A percentile compares a stretch with the other conserved stretches of the same genome.
Evolutionary conservation across 495 filamentous ascomycete genomes (phyloP).

Genomic region (Penicillium cosmopolitanum): DNA sequence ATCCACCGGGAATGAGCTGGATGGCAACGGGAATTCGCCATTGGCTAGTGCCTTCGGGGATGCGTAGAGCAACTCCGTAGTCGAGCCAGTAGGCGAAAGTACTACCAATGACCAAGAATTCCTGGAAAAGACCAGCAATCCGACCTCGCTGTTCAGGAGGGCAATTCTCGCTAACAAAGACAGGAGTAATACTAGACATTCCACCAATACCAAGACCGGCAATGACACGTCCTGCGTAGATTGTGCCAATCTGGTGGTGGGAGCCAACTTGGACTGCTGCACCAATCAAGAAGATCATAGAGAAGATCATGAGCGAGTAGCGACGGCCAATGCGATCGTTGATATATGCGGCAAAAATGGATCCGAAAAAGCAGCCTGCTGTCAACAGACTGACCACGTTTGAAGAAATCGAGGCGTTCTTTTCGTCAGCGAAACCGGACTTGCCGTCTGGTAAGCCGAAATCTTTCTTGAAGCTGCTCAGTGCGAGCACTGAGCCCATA

Average conservation of each 20-base stretch:
- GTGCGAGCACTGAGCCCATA: constrained; percentile 59
- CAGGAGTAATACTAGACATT: constrained; percentile 50
- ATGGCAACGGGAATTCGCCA: constrained; percentile 59
- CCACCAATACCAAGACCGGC: constrained; percentile 49
- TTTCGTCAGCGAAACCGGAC: constrained; percentile 32
- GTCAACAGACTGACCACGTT: constrained; percentile 66
- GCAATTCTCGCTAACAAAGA: constrained; percentile 54
- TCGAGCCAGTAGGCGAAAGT: constrained; percentile 51
- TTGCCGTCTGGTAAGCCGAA: constrained; percentile 46
- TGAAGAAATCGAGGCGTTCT: constrained; percentile 52
- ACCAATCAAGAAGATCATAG: constrained; percentile 63
- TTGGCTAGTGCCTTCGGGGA: constrained; percentile 46
- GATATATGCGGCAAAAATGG: constrained; percentile 60
- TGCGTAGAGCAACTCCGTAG: constrained; percentile 52
- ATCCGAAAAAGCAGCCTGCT: constrained; percentile 71
- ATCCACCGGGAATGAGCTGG: constrained; percentile 55
- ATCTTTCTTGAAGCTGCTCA: constrained; percentile 59
- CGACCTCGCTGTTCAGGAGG: constrained; percentile 48
- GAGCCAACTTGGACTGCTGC: constrained; percentile 62
- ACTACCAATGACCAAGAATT: constrained; percentile 35
- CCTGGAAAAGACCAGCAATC: constrained; percentile 42
- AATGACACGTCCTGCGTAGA: constrained; percentile 49
- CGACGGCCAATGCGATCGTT: constrained; percentile 63
- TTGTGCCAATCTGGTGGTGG: constrained; percentile 35
- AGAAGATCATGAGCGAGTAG: constrained; percentile 58